A percentile compares a stretch with the other conserved stretches of the same genome.
These are phyloP conservation scores for Termitomyces sp. DNA, from an alignment of 768 basidiomycete species.

Conservation along the genomic window DNA sequence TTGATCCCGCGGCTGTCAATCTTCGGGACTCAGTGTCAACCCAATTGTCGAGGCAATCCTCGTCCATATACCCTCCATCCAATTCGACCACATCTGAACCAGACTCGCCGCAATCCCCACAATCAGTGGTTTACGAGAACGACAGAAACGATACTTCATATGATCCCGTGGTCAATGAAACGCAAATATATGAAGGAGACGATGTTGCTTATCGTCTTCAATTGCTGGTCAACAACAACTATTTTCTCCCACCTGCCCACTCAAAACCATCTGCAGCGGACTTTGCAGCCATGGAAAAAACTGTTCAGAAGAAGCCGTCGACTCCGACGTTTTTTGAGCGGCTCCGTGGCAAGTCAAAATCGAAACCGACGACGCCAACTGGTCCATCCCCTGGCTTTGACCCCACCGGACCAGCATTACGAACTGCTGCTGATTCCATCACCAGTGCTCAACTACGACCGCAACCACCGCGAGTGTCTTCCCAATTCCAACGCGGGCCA, in stretches of 20 bases:
- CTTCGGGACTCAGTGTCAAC: conserved; percentile 57
- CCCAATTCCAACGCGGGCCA: conserved; percentile 29
- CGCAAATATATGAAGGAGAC: conserved; percentile 57
- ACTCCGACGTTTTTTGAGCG: conserved; percentile 64
- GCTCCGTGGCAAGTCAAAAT: conserved; percentile 65
- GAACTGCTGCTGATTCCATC: conserved; percentile 65
- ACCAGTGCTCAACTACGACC: conserved; percentile 34
- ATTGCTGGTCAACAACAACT: conserved; percentile 81
- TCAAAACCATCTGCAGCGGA: conserved; percentile 72
- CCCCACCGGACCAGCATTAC: conserved; percentile 39
- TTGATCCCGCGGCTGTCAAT: conserved; percentile 26
- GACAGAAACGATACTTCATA: conserved; percentile 42
- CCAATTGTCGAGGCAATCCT: conserved; percentile 62
- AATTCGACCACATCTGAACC: conserved; percentile 60
- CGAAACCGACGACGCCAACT: conserved; percentile 55
- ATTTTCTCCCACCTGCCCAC: conserved; percentile 86
- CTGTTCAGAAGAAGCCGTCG: conserved; percentile 40
- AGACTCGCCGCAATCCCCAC: conserved; percentile 62
- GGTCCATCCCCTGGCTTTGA: conserved; percentile 29
- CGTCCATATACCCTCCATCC: conserved; percentile 74
- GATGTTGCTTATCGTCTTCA: conserved; percentile 84
- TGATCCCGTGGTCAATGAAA: conserved; percentile 42
- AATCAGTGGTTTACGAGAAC: conserved; percentile 42
- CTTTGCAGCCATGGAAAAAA: conserved; percentile 37
- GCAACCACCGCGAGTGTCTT: conserved; percentile 30